These are phyloP conservation scores for Lodderomyces metapsilosis DNA, from an alignment of 1,139 yeast species.

Conservation along the genomic window DNA sequence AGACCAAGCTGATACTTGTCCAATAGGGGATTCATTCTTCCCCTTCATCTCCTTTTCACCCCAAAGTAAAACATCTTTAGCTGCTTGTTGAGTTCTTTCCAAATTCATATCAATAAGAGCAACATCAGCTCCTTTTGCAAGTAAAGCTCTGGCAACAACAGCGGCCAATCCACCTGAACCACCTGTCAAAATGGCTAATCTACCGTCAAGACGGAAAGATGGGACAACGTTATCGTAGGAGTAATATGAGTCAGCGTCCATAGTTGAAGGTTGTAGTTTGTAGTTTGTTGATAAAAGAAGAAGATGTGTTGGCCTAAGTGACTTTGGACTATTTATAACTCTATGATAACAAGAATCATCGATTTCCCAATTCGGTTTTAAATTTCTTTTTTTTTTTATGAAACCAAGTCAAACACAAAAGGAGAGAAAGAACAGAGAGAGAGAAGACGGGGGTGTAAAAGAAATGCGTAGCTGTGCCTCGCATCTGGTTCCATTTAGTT, in stretches of 20 bases:
- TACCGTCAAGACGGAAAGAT: constrained; percentile 65
- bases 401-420: too few species aligned
- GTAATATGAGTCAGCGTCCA: constrained; percentile 21
- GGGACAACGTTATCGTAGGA: constrained; percentile 49
- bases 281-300: neutral
- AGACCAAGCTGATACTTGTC: constrained; percentile 65
- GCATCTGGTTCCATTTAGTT: too few species aligned
- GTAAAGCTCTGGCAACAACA: constrained; percentile 63
- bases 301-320: too few species aligned
- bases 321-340: too few species aligned
- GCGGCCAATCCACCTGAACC: constrained; percentile 81
- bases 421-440: too few species aligned
- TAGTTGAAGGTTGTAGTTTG: constrained; percentile 9
- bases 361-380: too few species aligned
- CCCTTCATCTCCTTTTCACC: constrained; percentile 48
- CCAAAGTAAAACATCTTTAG: constrained; percentile 57
- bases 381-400: too few species aligned
- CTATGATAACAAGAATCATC: too few species aligned
- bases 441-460: too few species aligned
- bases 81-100: constrained; percentile 59
- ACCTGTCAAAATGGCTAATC: constrained; percentile 74
- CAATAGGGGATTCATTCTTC: constrained; percentile 35
- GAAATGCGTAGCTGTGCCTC: too few species aligned
- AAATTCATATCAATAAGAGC: constrained; percentile 74
- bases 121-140: constrained; percentile 70